Evolutionary conservation across 305 asterid genomes (phyloP).

Genomic region (Striga hermonthica): DNA sequence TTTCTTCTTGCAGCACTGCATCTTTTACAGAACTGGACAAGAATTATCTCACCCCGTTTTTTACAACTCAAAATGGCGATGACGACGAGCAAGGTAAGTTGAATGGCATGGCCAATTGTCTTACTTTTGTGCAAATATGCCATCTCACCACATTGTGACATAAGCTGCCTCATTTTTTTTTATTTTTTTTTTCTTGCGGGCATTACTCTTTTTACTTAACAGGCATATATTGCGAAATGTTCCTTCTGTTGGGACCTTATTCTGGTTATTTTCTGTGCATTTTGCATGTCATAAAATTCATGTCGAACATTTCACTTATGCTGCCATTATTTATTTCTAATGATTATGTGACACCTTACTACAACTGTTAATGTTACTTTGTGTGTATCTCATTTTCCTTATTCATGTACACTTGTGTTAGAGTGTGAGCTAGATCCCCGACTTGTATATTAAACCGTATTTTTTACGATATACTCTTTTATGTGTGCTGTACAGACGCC

Average conservation of each 20-base stretch:
- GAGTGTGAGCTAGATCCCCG: too few species aligned
- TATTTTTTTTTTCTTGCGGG: conserved; percentile 1
- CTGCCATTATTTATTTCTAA: background rate
- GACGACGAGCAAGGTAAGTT: conserved; percentile 78
- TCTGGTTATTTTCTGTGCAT: background rate
- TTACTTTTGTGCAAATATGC: conserved; percentile 10
- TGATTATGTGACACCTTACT: too few species aligned
- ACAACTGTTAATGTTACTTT: too few species aligned
- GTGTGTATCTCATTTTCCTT: too few species aligned
- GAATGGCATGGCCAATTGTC: conserved; percentile 17
- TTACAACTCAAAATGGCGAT: conserved; percentile 78
- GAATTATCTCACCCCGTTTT: conserved; percentile 97
- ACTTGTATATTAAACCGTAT: background rate
- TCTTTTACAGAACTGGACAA: conserved; percentile 85
- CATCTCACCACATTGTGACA: background rate
- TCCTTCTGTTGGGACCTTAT: background rate
- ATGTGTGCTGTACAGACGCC: conserved; percentile 41
- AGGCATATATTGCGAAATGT: conserved; percentile 7
- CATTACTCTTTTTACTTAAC: background rate
- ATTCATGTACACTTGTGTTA: too few species aligned
- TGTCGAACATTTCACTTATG: conserved; percentile 10
- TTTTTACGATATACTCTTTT: conserved; percentile 3
- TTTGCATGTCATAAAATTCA: background rate
- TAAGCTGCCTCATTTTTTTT: conserved; percentile 13
- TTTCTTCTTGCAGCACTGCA: conserved; percentile 63